phyloP scores from a whole-genome alignment of 352 stramenopile genomes.

The Globisporangium nunn region DNA sequence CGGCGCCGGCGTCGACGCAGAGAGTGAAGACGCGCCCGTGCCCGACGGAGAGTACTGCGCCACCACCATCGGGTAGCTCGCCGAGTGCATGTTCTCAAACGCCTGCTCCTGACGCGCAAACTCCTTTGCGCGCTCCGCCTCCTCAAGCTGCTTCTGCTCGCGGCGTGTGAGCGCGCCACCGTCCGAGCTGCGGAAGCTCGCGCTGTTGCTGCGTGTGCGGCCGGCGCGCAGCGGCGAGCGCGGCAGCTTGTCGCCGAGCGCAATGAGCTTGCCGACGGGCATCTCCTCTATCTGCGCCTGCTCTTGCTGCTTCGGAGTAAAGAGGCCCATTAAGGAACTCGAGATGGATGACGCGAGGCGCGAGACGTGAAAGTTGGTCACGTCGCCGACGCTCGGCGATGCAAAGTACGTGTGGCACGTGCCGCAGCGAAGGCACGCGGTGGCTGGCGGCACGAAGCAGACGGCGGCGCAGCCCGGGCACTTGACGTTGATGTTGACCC shows the following conservation, averaged over 20 bases:
- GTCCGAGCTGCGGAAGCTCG: conserved; percentile 17
- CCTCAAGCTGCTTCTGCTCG: conserved; percentile 5
- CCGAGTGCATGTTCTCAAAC: conserved; percentile 13
- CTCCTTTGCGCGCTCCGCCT: conserved; percentile 5
- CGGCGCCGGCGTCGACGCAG: not conserved
- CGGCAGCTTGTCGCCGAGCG: conserved; percentile 42
- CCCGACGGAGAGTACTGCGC: not conserved
- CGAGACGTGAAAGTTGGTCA: conserved; percentile 83
- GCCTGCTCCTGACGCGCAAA: conserved; percentile 14
- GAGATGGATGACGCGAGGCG: conserved; percentile 68
- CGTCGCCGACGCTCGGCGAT: conserved; percentile 64
- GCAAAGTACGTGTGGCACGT: conserved; percentile 81
- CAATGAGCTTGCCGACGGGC: conserved; percentile 53
- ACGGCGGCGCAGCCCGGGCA: conserved; percentile 69
- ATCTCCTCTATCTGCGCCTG: conserved; percentile 28
- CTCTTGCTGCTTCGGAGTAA: conserved; percentile 27
- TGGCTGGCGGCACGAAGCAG: conserved; percentile 70
- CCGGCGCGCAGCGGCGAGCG: conserved; percentile 19
- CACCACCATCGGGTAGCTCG: conserved; percentile 7
- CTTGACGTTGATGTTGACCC: conserved; percentile 80
- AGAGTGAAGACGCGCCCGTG: not conserved
- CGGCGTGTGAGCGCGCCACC: not conserved
- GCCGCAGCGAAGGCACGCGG: conserved; percentile 69
- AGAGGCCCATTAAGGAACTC: conserved; percentile 70
- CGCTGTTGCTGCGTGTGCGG: conserved; percentile 23